Evolutionary conservation across 129 eudicot genomes (phyloP), one percentile per base, ranked within the genome.

Genomic region (Chrysanthemum lavandulifolium): DNA sequence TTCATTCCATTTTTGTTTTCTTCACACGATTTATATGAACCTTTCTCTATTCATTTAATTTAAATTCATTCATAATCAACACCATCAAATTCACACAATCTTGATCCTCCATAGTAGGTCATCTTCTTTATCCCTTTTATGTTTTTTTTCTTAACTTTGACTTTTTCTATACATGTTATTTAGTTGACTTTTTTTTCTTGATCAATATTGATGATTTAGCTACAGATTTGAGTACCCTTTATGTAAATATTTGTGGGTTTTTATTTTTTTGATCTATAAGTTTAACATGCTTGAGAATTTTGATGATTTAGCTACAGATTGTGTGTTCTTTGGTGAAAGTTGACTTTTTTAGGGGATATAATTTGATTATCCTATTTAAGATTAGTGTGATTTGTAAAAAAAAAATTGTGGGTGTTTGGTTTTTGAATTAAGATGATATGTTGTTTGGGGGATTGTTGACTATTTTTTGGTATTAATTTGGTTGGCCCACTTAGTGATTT

Each of bases 61-160:
- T 29, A 31, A 45, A 55, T 54, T 67, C 55, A 65, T 67, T 23
- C 13, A 43, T 16, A 10, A 40, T 14, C 27, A 50, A 50, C 10
- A 51, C 60, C 60, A 73, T 15, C 47, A 14, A 61, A 14, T 57
- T 56, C 68, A 23, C 69, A 43, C 68, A 68, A 59, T 76, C 69
- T 76, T 76, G 56, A 68, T 77, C 76, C 60, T 36, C 45, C 45
- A 36, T 21, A 21, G 80, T 76, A 68, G 68, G 80, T 43, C 60
- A 74, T 71, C 59, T 12, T 73, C 55, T 57, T 36, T 54, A 45
- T 14, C 54, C 43, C 10, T 33, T 19, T 50, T 7, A 60, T 16
- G 36, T 25, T 16, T 10, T 29, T 29, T 48, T 27, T 60, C 29
- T 61, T 49, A 43, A 55, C 49, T 60, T 54, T 70, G 65, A 70